A percentile compares a stretch with the other conserved stretches of the same genome.
Evolutionary conservation across 2,329 filamentous ascomycete genomes (phyloP).

Genomic region (Aspergillus sp.): DNA sequence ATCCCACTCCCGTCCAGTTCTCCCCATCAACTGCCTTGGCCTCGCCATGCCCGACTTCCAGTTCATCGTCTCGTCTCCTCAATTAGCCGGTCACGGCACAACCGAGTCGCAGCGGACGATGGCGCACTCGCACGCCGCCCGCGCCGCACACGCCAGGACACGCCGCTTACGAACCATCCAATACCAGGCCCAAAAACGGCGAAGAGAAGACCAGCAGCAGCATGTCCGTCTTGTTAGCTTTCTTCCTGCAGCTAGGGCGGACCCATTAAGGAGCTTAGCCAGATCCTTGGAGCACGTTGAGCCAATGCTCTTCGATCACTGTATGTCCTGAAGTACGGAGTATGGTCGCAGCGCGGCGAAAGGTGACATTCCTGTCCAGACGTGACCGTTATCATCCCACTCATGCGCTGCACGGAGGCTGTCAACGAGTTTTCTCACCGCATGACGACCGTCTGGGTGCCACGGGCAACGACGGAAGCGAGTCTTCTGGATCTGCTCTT

Average conservation of each 20-base stretch:
- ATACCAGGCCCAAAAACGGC: conserved; percentile 18
- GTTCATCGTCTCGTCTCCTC: background rate
- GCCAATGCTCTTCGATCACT: conserved; percentile 20
- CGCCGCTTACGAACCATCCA: conserved; percentile 17
- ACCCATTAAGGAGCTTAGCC: conserved; percentile 18
- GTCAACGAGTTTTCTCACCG: background rate
- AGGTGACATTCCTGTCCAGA: background rate
- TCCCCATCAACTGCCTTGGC: background rate
- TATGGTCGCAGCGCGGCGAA: conserved; percentile 5
- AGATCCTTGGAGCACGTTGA: conserved; percentile 10
- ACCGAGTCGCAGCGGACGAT: conserved; percentile 6
- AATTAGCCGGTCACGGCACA: background rate
- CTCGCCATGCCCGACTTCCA: background rate
- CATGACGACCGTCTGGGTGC: background rate
- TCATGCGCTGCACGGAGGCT: background rate
- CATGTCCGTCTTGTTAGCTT: background rate
- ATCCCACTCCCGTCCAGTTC: background rate
- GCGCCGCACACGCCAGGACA: conserved; percentile 16
- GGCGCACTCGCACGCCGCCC: conserved; percentile 20
- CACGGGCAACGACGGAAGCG: conserved; percentile 10
- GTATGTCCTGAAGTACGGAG: conserved; percentile 8
- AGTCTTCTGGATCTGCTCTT: conserved; percentile 15
- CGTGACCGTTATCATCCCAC: background rate
- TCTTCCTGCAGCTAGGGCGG: conserved; percentile 8
- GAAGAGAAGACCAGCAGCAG: background rate